Conservation (phyloP, 2,329 filamentous ascomycete genomes). For the Monilinia vaccinii-corymbosi region DNA sequence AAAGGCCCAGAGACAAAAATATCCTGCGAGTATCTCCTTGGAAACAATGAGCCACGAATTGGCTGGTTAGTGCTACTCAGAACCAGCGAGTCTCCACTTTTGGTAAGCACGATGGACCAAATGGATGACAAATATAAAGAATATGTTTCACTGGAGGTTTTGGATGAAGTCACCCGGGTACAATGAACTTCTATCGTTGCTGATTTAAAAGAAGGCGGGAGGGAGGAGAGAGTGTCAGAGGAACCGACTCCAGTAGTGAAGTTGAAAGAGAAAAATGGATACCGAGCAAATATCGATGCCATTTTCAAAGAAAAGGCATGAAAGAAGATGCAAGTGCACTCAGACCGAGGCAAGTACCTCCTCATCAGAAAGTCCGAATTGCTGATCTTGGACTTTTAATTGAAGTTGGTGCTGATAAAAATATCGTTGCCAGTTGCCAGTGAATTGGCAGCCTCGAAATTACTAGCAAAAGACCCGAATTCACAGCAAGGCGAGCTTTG, state of each 20-base stretch:
- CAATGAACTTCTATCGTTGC: neutral
- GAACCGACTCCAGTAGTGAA: neutral
- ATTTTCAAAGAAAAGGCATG: neutral
- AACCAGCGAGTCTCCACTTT: neutral
- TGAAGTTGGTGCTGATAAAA: neutral
- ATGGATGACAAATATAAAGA: neutral
- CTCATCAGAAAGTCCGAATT: too few relatives aligned
- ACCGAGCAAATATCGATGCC: neutral
- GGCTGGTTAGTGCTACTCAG: neutral
- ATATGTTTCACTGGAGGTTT: neutral
- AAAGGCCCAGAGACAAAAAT: neutral
- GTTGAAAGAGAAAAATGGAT: neutral
- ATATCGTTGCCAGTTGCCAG: neutral
- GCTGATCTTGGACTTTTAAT: neutral
- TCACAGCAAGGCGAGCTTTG: neutral
- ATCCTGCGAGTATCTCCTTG: neutral
- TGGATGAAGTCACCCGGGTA: neutral
- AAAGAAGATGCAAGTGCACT: neutral
- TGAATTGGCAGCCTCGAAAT: neutral
- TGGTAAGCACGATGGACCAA: neutral
- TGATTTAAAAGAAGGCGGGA: neutral
- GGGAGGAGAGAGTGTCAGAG: neutral
- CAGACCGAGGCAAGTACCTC: neutral
- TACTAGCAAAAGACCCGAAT: accelerated
- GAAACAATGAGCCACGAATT: neutral